Evolutionary conservation across 225 moss, liverwort and hornwort genomes (phyloP).

Genomic region (Marchantia polymorpha): DNA sequence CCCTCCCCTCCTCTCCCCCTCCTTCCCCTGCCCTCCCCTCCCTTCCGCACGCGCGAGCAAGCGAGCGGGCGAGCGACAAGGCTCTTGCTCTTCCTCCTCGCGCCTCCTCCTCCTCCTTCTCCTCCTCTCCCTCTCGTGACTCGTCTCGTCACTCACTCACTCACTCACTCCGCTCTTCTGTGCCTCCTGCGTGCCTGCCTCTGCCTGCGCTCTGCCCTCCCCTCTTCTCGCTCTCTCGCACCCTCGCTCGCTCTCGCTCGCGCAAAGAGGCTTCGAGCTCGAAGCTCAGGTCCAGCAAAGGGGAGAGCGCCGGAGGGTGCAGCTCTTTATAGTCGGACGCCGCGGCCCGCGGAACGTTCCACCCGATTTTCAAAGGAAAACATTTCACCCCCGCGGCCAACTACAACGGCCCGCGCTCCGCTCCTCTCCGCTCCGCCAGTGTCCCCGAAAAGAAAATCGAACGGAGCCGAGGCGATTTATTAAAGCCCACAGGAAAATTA

Average conservation of each 20-base stretch:
- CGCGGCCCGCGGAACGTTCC: not conserved
- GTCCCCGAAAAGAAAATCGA: no score
- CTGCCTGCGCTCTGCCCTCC: no score
- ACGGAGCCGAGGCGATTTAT: no score
- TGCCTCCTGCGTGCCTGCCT: not conserved
- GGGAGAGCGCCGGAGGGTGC: not conserved
- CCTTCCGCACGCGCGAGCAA: not conserved
- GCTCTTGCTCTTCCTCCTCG: not conserved
- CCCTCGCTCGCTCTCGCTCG: not conserved
- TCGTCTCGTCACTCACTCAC: not conserved
- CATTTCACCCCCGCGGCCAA: not conserved
- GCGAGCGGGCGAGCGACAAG: not conserved
- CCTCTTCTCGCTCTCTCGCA: not conserved
- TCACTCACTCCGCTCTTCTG: not conserved
- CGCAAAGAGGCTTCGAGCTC: not conserved
- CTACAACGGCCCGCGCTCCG: not conserved
- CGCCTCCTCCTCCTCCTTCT: not conserved
- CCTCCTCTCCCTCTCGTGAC: not conserved
- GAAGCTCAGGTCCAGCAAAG: not conserved
- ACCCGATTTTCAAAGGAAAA: not conserved
- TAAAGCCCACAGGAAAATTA: not conserved
- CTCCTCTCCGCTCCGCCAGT: no score
- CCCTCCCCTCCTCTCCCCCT: not conserved
- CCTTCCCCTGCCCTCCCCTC: not conserved
- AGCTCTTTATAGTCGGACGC: not conserved